Evolutionary conservation across 495 filamentous ascomycete genomes (phyloP).

Genomic region (Venustampulla echinocandica): DNA sequence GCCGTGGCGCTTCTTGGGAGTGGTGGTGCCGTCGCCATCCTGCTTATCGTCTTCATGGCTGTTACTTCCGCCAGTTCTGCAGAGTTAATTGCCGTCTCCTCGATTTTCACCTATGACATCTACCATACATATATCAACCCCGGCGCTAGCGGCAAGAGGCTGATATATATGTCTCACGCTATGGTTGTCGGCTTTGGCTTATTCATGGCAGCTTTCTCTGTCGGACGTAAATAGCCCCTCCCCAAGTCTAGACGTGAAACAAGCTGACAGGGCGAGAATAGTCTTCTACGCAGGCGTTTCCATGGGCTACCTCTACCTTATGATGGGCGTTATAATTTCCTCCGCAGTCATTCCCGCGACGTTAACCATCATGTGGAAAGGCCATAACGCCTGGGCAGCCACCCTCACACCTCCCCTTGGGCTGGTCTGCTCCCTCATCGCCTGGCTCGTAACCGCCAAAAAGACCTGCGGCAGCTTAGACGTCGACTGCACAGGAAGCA

Average conservation of each 20-base stretch:
- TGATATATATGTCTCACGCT: constrained; percentile 80
- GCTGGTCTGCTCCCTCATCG: constrained; percentile 64
- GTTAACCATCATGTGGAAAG: constrained; percentile 20
- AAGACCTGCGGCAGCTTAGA: constrained; percentile 63
- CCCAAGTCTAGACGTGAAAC: background rate
- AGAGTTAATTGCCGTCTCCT: constrained; percentile 86
- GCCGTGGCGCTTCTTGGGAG: constrained; percentile 83
- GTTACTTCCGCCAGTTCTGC: constrained; percentile 86
- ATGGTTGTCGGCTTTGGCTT: constrained; percentile 70
- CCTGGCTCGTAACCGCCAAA: constrained; percentile 86
- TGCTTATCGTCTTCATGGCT: constrained; percentile 92
- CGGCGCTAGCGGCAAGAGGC: constrained; percentile 57
- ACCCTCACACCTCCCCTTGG: constrained; percentile 56
- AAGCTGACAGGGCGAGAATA: background rate
- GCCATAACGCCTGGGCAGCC: constrained; percentile 21
- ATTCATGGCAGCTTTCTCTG: constrained; percentile 70
- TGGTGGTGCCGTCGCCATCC: constrained; percentile 74
- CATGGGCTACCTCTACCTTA: constrained; percentile 50
- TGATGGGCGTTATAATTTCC: constrained; percentile 24
- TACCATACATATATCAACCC: constrained; percentile 64
- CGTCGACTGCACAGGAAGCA: constrained; percentile 68
- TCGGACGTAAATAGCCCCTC: constrained; percentile 9
- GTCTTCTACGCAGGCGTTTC: constrained; percentile 45
- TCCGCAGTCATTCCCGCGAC: constrained; percentile 22
- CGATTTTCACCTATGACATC: constrained; percentile 90